Evolutionary conservation across 108 stramenopile species (phyloP).

Genomic region (Mayamaea pseudoterrestris): DNA sequence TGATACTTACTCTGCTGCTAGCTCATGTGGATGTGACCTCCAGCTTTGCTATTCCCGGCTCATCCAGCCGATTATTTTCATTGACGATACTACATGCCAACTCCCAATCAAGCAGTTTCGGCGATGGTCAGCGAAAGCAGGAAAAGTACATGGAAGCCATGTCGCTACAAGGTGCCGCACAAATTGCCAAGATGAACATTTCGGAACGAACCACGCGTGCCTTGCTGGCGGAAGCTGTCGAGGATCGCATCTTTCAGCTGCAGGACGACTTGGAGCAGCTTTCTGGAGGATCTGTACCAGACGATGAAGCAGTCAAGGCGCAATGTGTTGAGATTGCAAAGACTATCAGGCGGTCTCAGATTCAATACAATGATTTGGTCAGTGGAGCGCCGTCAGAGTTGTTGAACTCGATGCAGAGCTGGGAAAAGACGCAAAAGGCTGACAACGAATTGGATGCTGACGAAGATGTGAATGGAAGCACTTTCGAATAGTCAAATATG

Average conservation of each 20-base stretch:
- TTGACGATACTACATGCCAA: too few relatives aligned
- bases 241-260: constrained; percentile 39
- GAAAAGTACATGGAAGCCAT: constrained; percentile 2
- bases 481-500: too few relatives aligned
- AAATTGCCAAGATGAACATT: constrained; percentile 3
- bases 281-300: constrained; percentile 12
- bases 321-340: constrained; percentile 21
- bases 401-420: constrained; percentile 9
- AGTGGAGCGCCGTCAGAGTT: constrained; percentile 29
- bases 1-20: too few relatives aligned
- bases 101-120: too few relatives aligned
- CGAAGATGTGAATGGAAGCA: too few relatives aligned
- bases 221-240: constrained; percentile 43
- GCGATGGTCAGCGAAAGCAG: neutral
- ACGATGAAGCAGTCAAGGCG: constrained; percentile 10
- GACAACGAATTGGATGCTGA: too few relatives aligned
- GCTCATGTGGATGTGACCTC: too few relatives aligned
- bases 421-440: too few relatives aligned
- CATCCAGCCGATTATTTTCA: too few relatives aligned
- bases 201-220: constrained; percentile 39
- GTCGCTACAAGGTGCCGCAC: constrained; percentile 1
- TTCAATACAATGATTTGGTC: constrained; percentile 38
- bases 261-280: constrained; percentile 29
- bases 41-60: too few relatives aligned
- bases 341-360: constrained; percentile 29